phyloP scores from a whole-genome alignment of 306 rosid genomes.

The Vigna hirtella region DNA sequence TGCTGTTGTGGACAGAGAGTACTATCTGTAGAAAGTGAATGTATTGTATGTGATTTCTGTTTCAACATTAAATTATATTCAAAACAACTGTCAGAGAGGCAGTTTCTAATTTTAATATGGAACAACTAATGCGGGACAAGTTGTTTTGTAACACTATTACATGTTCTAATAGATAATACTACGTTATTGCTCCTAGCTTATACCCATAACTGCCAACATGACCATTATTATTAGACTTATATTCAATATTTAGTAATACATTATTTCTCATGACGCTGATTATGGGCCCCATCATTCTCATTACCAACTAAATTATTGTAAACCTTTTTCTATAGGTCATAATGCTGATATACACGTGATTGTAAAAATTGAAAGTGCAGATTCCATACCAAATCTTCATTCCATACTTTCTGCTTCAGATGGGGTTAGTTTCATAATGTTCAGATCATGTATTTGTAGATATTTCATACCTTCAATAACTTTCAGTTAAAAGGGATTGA shows the following conservation, averaged over 20 bases:
- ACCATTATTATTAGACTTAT: background rate
- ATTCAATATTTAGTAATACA: background rate
- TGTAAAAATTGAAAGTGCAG: slow-evolving; percentile 98
- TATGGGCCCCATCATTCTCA: slow-evolving; percentile 13
- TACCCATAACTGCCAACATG: background rate
- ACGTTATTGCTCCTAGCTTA: background rate
- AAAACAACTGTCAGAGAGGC: background rate
- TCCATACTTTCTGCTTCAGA: slow-evolving; percentile 90
- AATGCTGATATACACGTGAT: slow-evolving; percentile 85
- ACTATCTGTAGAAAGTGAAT: background rate
- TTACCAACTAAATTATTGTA: slow-evolving; percentile 38
- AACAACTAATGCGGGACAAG: background rate
- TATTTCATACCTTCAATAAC: slow-evolving; percentile 33
- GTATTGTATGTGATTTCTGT: background rate
- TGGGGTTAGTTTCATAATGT: slow-evolving; percentile 71
- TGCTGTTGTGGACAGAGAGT: background rate
- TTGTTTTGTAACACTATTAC: background rate
- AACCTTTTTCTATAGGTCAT: slow-evolving; percentile 57
- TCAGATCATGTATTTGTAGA: slow-evolving; percentile 23
- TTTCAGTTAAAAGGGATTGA: slow-evolving; percentile 24
- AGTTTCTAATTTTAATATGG: background rate
- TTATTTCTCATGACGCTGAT: background rate
- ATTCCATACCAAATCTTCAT: slow-evolving; percentile 91
- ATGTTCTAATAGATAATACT: background rate
- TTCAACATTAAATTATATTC: background rate